phyloP scores from a whole-genome alignment of 2,329 filamentous ascomycete genomes.

The Sclerotinia spermophila region DNA sequence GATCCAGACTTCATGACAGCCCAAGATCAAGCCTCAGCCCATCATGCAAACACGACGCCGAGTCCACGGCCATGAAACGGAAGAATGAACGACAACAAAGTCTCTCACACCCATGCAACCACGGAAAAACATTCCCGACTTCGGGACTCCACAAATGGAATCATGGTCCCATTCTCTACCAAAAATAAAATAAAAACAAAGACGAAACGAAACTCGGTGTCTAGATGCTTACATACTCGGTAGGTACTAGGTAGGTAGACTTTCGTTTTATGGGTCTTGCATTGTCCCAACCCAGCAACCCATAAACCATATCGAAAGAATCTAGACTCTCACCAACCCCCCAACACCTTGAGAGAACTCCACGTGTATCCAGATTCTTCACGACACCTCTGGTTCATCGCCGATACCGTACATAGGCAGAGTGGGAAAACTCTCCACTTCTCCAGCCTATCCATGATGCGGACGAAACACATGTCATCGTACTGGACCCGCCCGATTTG shows the following conservation, averaged over 20 bases:
- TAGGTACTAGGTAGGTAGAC: too few relatives aligned
- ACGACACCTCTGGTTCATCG: background rate
- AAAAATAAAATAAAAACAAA: too few relatives aligned
- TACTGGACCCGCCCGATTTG: constrained; percentile 10
- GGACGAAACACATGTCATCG: constrained; percentile 4
- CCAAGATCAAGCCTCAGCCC: background rate
- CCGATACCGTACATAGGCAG: background rate
- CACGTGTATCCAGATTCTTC: constrained; percentile 5
- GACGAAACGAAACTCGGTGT: constrained; percentile 1
- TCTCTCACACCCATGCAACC: constrained; percentile 1
- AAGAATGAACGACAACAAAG: background rate
- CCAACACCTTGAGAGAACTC: background rate
- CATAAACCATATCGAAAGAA: background rate
- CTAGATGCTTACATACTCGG: background rate
- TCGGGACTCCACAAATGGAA: constrained; percentile 1
- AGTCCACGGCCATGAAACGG: constrained; percentile 7
- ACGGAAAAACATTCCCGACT: background rate
- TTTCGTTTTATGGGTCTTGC: background rate
- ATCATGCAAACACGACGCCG: background rate
- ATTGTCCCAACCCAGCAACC: too few relatives aligned
- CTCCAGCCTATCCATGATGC: background rate
- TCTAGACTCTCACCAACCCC: background rate
- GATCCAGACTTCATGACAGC: constrained; percentile 8
- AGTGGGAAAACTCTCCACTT: background rate
- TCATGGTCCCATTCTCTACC: constrained; percentile 3